Evolutionary conservation across 1,139 yeast genomes (phyloP).

Genomic region (Saccharomyces hybrid): DNA sequence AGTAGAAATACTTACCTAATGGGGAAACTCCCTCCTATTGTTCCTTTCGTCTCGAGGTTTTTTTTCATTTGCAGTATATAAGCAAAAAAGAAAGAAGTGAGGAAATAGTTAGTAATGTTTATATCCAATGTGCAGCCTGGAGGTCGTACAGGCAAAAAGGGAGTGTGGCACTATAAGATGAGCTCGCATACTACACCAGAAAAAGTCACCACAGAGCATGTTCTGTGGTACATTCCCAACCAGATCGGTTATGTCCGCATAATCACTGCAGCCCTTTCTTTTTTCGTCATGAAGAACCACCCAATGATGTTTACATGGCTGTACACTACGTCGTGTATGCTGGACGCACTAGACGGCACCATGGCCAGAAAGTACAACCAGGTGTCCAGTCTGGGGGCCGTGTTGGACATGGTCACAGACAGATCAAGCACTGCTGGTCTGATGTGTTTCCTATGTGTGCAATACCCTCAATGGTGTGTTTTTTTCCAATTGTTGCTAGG

Average conservation of each 20-base stretch:
- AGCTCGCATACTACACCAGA: background rate
- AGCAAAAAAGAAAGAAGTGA: background rate
- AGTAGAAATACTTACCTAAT: background rate
- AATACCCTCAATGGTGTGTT: slow-evolving; percentile 55
- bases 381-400: slow-evolving; percentile 91
- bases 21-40: background rate
- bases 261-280: slow-evolving; percentile 69
- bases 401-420: slow-evolving; percentile 97
- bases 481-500: slow-evolving; percentile 80
- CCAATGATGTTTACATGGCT: slow-evolving; percentile 70
- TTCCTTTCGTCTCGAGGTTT: background rate
- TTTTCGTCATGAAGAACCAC: slow-evolving; percentile 72
- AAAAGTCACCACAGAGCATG: slow-evolving; percentile 37
- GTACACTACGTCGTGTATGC: slow-evolving; percentile 80
- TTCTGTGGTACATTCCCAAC: slow-evolving; percentile 79
- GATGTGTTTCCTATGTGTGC: slow-evolving; percentile 73
- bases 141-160: background rate
- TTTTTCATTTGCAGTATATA: background rate
- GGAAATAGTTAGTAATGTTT: background rate
- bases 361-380: slow-evolving; percentile 89
- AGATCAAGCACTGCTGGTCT: slow-evolving; percentile 92
- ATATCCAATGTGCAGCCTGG: background rate
- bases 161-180: background rate
- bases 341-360: slow-evolving; percentile 95
- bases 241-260: slow-evolving; percentile 84